phyloP scores from a whole-genome alignment of 2,329 filamentous ascomycete genomes.

The Cladophialophora chaetospira region DNA sequence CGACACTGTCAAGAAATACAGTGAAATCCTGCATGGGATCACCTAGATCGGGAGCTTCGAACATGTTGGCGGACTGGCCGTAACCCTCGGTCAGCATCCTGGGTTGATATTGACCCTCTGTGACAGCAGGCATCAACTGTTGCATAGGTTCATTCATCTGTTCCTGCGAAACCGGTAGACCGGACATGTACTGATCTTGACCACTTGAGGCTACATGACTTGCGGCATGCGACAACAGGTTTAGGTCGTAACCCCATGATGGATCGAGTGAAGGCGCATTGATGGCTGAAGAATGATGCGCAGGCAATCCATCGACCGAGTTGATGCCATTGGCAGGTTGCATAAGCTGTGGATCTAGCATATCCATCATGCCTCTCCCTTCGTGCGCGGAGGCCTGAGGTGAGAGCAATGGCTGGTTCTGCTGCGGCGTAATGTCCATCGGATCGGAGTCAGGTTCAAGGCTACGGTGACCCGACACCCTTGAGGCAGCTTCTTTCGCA shows the following conservation, averaged over 20 bases:
- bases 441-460: constrained; percentile 24
- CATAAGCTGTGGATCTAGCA: constrained; percentile 47
- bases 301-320: constrained; percentile 38
- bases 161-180: constrained; percentile 31
- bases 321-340: constrained; percentile 40
- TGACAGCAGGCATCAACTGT: constrained; percentile 29
- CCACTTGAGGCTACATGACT: constrained; percentile 52
- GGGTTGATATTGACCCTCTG: constrained; percentile 32
- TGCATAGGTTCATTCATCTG: constrained; percentile 31
- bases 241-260: constrained; percentile 54
- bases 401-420: constrained; percentile 39
- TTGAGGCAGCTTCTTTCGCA: constrained; percentile 19
- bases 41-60: constrained; percentile 49
- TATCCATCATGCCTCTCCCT: constrained; percentile 47
- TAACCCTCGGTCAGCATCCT: constrained; percentile 33
- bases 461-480: constrained; percentile 15
- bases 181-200: constrained; percentile 37
- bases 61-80: constrained; percentile 37
- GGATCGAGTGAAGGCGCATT: constrained; percentile 51
- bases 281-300: constrained; percentile 43
- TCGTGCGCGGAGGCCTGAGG: constrained; percentile 42
- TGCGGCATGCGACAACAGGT: constrained; percentile 51
- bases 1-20: constrained; percentile 52
- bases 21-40: constrained; percentile 54
- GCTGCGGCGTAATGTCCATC: constrained; percentile 32